A percentile compares a stretch with the other conserved stretches of the same genome.
These are phyloP conservation scores for Dissophora ornata DNA, from an alignment of 192 early-diverging fungal genomes.

Conservation along the genomic window DNA sequence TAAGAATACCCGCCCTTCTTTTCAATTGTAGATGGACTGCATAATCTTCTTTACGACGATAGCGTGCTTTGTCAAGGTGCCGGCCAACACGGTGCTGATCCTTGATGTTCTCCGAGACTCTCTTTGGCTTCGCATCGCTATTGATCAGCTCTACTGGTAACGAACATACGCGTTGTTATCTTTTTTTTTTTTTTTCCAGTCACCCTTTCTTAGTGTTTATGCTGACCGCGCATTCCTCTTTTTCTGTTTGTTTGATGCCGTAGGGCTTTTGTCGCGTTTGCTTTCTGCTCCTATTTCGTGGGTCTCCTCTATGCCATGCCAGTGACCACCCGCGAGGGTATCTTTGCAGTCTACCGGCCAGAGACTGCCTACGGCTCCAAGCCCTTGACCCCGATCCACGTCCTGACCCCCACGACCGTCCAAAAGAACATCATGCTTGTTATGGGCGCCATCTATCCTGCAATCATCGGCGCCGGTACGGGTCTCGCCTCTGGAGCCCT, in stretches of 20 bases:
- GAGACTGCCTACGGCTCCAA: conserved; percentile 16
- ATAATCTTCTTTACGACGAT: conserved; percentile 29
- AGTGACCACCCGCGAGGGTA: conserved; percentile 32
- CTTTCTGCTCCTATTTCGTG: conserved; percentile 28
- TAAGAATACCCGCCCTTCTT: neutral
- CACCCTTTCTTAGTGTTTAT: neutral
- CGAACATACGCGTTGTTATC: neutral
- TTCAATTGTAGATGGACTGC: conserved; percentile 39
- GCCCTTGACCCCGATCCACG: conserved; percentile 22
- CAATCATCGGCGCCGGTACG: neutral
- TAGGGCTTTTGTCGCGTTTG: conserved; percentile 28
- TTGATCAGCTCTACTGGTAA: conserved; percentile 43
- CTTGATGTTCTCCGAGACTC: conserved; percentile 21
- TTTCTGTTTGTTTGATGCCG: too few relatives aligned
- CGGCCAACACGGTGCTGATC: conserved; percentile 18
- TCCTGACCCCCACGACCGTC: conserved; percentile 27
- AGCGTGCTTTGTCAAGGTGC: conserved; percentile 32
- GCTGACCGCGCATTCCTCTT: too few relatives aligned
- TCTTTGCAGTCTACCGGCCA: conserved; percentile 43
- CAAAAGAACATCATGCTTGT: conserved; percentile 38
- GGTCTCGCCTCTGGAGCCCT: conserved; percentile 20
- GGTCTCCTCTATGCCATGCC: conserved; percentile 52
- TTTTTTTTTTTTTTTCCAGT: neutral
- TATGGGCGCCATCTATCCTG: conserved; percentile 16
- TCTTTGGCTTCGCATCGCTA: conserved; percentile 21